Evolutionary conservation across 2,329 filamentous ascomycete genomes (phyloP).

Genomic region (Samsoniella hepiali): DNA sequence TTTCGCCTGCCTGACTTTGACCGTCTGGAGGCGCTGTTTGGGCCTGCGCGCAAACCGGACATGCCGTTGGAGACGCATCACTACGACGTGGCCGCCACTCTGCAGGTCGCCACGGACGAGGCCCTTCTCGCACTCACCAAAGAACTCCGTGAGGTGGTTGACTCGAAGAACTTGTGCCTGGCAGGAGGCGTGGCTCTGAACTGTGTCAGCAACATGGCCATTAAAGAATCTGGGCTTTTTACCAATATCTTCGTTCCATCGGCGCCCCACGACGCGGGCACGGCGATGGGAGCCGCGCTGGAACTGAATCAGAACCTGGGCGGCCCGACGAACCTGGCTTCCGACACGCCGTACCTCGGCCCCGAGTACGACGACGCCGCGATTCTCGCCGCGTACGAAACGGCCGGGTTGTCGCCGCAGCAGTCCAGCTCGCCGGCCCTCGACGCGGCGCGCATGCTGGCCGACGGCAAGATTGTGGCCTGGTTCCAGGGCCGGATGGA

Average conservation of each 20-base stretch:
- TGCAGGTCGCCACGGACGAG: slow-evolving; percentile 12
- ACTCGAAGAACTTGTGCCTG: slow-evolving; percentile 5
- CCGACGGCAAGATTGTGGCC: slow-evolving; percentile 7
- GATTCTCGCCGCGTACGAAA: slow-evolving; percentile 1
- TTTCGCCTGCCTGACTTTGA: slow-evolving; percentile 11
- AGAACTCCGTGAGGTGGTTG: neutral
- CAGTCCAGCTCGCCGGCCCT: slow-evolving; percentile 1
- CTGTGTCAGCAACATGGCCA: slow-evolving; percentile 10
- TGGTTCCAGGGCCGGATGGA: slow-evolving; percentile 15
- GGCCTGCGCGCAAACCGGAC: neutral
- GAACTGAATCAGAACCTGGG: slow-evolving; percentile 9
- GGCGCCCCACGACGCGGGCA: slow-evolving; percentile 7
- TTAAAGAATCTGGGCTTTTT: slow-evolving; percentile 10
- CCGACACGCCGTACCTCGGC: slow-evolving; percentile 12
- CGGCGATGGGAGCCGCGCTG: slow-evolving; percentile 7
- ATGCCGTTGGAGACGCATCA: slow-evolving; percentile 6
- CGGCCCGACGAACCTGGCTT: neutral
- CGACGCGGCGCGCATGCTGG: slow-evolving; percentile 12
- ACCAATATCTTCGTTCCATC: slow-evolving; percentile 6
- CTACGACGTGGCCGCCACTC: slow-evolving; percentile 10
- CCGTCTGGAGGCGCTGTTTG: slow-evolving; percentile 8
- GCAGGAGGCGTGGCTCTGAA: slow-evolving; percentile 12
- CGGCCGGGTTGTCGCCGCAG: neutral
- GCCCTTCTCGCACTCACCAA: slow-evolving; percentile 2
- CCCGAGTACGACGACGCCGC: slow-evolving; percentile 5